Evolutionary conservation across 257 asterid genomes (phyloP).

Genomic region (Solanum pinnatisectum): DNA sequence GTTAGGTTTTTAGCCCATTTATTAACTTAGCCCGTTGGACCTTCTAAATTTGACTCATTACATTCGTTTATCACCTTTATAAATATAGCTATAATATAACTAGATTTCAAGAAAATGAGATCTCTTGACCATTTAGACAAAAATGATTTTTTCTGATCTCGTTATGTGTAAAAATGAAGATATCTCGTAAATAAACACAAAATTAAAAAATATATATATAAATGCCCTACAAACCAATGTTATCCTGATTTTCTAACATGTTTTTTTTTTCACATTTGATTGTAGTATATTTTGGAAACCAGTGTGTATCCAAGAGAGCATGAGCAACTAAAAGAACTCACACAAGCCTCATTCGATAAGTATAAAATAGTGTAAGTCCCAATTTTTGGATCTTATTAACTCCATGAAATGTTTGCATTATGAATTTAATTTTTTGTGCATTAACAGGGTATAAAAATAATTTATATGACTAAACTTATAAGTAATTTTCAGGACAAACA

Average conservation of each 20-base stretch:
- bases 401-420: too few species aligned
- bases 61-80: too few species aligned
- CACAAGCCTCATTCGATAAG: slow-evolving; percentile 33
- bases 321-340: slow-evolving; percentile 40
- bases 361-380: slow-evolving; percentile 19
- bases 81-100: too few species aligned
- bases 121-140: background rate
- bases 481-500: background rate
- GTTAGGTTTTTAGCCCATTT: too few species aligned
- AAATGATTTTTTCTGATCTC: too few species aligned
- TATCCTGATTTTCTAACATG: background rate
- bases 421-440: background rate
- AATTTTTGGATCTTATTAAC: too few species aligned
- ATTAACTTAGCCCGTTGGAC: too few species aligned
- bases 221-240: background rate
- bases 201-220: too few species aligned
- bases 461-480: background rate
- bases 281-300: slow-evolving; percentile 39
- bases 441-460: background rate
- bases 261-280: background rate
- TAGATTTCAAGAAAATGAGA: background rate
- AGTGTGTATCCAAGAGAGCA: slow-evolving; percentile 49
- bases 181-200: background rate
- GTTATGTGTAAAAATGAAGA: too few species aligned
- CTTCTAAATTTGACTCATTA: too few species aligned